Evolutionary conservation across 768 basidiomycete genomes (phyloP).

Genomic region (Podaxis pistillaris): DNA sequence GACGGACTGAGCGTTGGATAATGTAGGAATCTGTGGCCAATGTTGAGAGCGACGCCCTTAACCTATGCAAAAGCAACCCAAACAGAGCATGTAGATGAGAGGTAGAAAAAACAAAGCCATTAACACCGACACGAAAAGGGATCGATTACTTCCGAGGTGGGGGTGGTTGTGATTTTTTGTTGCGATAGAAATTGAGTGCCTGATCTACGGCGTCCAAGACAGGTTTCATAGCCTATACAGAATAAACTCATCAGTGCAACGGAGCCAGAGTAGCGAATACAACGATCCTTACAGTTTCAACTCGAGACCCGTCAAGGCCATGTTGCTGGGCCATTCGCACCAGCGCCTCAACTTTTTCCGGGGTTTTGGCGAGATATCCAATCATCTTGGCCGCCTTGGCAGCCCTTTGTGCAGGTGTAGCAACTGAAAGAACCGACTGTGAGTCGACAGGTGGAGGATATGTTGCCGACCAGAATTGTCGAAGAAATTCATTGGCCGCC

Average conservation of each 20-base stretch:
- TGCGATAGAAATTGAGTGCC: slow-evolving; percentile 61
- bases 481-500: slow-evolving; percentile 91
- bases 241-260: not conserved
- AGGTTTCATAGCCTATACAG: slow-evolving; percentile 70
- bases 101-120: not conserved
- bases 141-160: slow-evolving; percentile 13
- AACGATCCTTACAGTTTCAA: slow-evolving; percentile 57
- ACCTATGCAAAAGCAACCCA: not conserved
- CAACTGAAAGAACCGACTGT: slow-evolving; percentile 27
- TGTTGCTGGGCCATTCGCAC: slow-evolving; percentile 58
- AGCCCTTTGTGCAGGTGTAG: slow-evolving; percentile 67
- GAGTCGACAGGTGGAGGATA: slow-evolving; percentile 69
- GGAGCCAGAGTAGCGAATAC: not conserved
- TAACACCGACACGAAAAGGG: not conserved
- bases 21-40: not conserved
- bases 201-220: slow-evolving; percentile 70
- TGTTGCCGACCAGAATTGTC: slow-evolving; percentile 92
- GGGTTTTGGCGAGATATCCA: slow-evolving; percentile 74
- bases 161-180: slow-evolving; percentile 30
- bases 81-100: not conserved
- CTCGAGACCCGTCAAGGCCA: slow-evolving; percentile 58
- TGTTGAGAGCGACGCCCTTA: not conserved
- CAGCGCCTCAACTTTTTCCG: slow-evolving; percentile 80
- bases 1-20: not conserved
- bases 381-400: slow-evolving; percentile 88